These are phyloP conservation scores for Fusarium nurragi DNA, from an alignment of 2,329 filamentous ascomycete genomes.

Conservation along the genomic window DNA sequence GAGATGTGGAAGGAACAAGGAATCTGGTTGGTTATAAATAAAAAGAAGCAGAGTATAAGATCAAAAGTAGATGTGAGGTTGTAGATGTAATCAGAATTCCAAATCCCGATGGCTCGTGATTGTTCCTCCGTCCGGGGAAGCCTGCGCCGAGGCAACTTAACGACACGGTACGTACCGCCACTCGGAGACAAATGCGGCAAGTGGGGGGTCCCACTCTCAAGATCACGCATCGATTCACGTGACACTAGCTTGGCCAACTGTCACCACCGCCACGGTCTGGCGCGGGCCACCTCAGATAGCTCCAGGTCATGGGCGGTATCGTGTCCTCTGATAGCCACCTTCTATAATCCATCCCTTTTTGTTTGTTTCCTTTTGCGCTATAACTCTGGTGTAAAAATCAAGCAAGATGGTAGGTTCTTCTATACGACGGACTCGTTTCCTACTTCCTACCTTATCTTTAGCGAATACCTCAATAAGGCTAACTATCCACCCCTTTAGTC, in stretches of 20 bases:
- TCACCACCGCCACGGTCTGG: slow-evolving; percentile 41
- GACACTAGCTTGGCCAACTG: slow-evolving; percentile 40
- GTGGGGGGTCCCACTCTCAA: slow-evolving; percentile 24
- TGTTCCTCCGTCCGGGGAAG: slow-evolving; percentile 37
- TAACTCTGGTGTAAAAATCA: slow-evolving; percentile 20
- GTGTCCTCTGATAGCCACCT: slow-evolving; percentile 44
- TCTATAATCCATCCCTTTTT: slow-evolving; percentile 25
- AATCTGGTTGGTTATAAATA: background rate
- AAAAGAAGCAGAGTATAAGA: background rate
- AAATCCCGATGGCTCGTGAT: slow-evolving; percentile 41
- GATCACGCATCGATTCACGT: slow-evolving; percentile 39
- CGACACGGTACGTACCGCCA: slow-evolving; percentile 29
- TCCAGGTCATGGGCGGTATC: slow-evolving; percentile 43
- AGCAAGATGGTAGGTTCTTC: slow-evolving; percentile 41
- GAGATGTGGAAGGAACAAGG: background rate
- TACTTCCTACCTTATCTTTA: background rate
- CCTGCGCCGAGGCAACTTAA: slow-evolving; percentile 34
- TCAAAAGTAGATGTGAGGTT: slow-evolving; percentile 3
- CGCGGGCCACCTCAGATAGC: slow-evolving; percentile 33
- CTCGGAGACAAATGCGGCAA: slow-evolving; percentile 34
- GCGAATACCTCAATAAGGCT: slow-evolving; percentile 32
- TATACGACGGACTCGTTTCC: background rate
- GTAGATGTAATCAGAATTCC: slow-evolving; percentile 31
- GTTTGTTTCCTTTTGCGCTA: slow-evolving; percentile 27
- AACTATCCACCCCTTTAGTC: slow-evolving; percentile 48